Conservation (phyloP, 441 rosid genomes). For the Arabidopsis hybrid region DNA sequence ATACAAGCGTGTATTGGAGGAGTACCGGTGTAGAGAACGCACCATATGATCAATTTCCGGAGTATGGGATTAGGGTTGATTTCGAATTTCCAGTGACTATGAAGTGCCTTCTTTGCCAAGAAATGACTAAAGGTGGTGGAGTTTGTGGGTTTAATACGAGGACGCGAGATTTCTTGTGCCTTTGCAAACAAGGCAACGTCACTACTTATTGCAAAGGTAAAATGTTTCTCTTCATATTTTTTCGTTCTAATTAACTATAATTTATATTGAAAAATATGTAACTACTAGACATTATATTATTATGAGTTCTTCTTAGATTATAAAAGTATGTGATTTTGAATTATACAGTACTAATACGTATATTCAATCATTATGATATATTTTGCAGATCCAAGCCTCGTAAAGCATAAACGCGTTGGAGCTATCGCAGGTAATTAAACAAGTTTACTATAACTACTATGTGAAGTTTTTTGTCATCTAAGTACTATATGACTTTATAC, state of each 20-base stretch:
- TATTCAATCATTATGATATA: not conserved
- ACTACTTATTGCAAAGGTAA: slow-evolving; percentile 78
- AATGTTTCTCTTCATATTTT: not conserved
- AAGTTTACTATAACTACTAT: not conserved
- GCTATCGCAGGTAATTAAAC: slow-evolving; percentile 39
- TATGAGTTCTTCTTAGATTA: not conserved
- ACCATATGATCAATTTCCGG: slow-evolving; percentile 72
- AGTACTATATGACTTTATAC: not conserved
- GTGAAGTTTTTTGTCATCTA: not conserved
- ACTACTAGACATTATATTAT: not conserved
- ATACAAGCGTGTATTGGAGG: slow-evolving; percentile 88
- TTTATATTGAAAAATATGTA: not conserved
- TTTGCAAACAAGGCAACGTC: slow-evolving; percentile 65
- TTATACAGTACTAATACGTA: not conserved
- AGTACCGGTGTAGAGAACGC: slow-evolving; percentile 52
- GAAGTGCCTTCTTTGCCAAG: slow-evolving; percentile 85
- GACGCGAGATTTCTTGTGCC: slow-evolving; percentile 68
- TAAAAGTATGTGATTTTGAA: not conserved
- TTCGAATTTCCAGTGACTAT: slow-evolving; percentile 83
- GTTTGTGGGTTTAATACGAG: slow-evolving; percentile 72
- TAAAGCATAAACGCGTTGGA: slow-evolving; percentile 41
- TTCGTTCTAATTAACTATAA: not conserved
- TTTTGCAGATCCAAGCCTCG: slow-evolving; percentile 35
- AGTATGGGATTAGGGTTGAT: slow-evolving; percentile 84
- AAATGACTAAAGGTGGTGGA: slow-evolving; percentile 74